Evolutionary conservation across 2,329 filamentous ascomycete species (phyloP), one percentile per base, ranked within the genome.

Genomic region (Botrytis galanthina): DNA sequence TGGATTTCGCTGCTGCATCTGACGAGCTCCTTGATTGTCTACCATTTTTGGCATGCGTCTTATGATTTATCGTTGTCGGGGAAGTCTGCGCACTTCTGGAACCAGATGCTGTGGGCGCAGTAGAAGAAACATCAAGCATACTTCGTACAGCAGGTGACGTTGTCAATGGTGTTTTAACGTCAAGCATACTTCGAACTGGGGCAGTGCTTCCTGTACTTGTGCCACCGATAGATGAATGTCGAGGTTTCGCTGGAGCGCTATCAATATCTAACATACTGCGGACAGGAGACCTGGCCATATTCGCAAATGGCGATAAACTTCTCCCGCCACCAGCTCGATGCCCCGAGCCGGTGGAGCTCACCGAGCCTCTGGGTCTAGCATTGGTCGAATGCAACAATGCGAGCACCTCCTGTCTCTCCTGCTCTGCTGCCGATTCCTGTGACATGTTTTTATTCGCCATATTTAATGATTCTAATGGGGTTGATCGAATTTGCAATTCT

Each of bases 331-430:
- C 61, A 22, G 32, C 44, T 70, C 57, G 63, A 35, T 48, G 44
- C 42, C 66, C 72, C 18, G 82, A 79, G 51, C 81, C 81, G 59
- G 71, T 67, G 64, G 81, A 77, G 77, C 78, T 79, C 75, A 79
- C 75, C 72, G 80, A 76, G 57, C 78, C 79, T 80, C 76, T 74
- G 8, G 75, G 32, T 70, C 74, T 74, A 63, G 35, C 48, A 46
- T 39, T 44, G n/a, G 76, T 66, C 35, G 70, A 73, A 71, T 92
- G 90, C 60, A 94, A 85, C 75, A 93, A 84, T 66, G 89, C 90
- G 77, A 94, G 85, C 57, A 94, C 90, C 83, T 93, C 92, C 75
- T 87, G 86, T 75, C 92, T 88, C 85, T 95, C 93, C 84, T 94
- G 91, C 80, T 94, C 92, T 76, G 94, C 86, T 77, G 91, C 89